Percentiles rank a stretch among this genome's conserved stretches.
Evolutionary conservation across 139 green algal genomes (phyloP).

Genomic region (Closterium sp.): DNA sequence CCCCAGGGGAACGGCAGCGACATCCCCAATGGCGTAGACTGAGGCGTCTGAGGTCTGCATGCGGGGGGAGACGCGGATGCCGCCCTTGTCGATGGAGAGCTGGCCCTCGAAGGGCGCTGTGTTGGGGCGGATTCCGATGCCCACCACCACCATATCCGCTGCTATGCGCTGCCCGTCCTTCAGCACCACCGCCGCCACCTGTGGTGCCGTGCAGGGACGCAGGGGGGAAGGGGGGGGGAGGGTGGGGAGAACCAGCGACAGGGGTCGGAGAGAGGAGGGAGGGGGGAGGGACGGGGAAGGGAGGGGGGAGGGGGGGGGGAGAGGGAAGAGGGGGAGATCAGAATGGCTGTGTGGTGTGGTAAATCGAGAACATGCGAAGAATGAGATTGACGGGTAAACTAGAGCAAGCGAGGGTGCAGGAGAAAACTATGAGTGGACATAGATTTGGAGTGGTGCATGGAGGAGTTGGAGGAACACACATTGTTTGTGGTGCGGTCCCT

Average conservation of each 20-base stretch:
- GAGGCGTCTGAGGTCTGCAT: constrained; percentile 52
- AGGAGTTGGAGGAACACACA: not conserved
- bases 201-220: not conserved
- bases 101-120: constrained; percentile 67
- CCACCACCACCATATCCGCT: constrained; percentile 76
- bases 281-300: not conserved
- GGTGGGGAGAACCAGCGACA: not conserved
- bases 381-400: not conserved
- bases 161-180: constrained; percentile 64
- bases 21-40: constrained; percentile 74
- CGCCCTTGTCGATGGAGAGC: constrained; percentile 64
- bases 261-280: not conserved
- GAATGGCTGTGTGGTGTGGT: too few species aligned
- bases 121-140: constrained; percentile 74
- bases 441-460: not conserved
- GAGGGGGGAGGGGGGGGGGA: not conserved
- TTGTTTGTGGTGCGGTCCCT: not conserved
- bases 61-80: constrained; percentile 75
- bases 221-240: not conserved
- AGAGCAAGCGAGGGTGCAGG: not conserved
- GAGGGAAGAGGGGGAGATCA: not conserved
- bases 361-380: too few species aligned
- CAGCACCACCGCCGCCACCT: constrained; percentile 58
- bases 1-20: constrained; percentile 82
- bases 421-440: not conserved